Conservation (phyloP, 495 filamentous ascomycete species). For the Lasiosphaeria miniovina region DNA sequence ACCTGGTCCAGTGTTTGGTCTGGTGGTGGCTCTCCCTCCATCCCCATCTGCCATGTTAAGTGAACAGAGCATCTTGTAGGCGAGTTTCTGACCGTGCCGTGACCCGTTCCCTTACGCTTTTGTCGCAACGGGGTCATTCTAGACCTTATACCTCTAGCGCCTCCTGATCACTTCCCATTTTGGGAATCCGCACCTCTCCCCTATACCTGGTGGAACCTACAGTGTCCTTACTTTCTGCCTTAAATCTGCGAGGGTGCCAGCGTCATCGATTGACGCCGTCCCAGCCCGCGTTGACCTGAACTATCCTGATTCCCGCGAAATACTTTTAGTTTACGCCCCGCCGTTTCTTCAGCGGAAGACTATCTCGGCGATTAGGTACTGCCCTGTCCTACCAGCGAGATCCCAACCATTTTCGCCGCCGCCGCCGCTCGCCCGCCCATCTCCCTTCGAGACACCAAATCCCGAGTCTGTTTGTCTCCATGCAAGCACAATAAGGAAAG, state of each 20-base stretch:
- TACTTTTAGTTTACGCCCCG: too few relatives aligned
- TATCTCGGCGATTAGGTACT: too few relatives aligned
- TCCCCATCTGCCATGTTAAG: constrained; percentile 4
- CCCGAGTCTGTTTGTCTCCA: constrained; percentile 14
- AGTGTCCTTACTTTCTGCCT: too few relatives aligned
- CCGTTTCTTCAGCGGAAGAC: too few relatives aligned
- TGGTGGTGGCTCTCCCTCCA: neutral
- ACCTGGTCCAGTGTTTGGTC: constrained; percentile 16
- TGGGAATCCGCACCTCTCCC: neutral
- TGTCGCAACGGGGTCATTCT: constrained; percentile 3
- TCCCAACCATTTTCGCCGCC: neutral
- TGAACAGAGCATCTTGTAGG: neutral
- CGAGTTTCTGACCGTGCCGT: neutral
- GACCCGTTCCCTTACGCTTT: constrained; percentile 1
- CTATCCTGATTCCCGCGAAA: too few relatives aligned
- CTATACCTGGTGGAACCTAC: too few relatives aligned
- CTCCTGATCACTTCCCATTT: neutral
- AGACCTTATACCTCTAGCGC: neutral
- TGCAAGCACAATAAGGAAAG: constrained; percentile 22
- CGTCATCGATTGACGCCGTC: too few relatives aligned
- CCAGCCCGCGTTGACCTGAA: too few relatives aligned
- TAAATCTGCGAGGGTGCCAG: too few relatives aligned
- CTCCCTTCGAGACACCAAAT: neutral
- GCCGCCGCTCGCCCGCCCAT: neutral
- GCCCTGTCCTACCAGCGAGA: neutral